Percentiles rank a stretch among this genome's conserved stretches.
Conservation (phyloP, 495 filamentous ascomycete species). For the Chaetomium fimeti region DNA sequence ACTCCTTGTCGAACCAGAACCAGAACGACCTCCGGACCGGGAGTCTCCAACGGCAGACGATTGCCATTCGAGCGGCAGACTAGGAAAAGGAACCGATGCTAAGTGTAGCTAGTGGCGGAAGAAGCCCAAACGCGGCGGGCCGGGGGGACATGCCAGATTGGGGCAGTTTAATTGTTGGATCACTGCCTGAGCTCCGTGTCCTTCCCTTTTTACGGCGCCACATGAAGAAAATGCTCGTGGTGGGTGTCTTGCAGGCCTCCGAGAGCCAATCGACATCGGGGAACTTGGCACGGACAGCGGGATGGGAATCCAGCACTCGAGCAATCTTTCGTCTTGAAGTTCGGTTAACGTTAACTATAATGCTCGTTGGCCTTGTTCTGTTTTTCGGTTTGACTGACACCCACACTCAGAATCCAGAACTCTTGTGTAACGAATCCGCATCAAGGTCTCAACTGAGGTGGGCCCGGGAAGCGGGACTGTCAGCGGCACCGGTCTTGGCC, state of each 20-base stretch:
- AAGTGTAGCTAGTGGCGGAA: background rate
- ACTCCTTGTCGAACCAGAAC: background rate
- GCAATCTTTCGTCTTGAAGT: too few relatives aligned
- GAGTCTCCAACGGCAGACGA: too few relatives aligned
- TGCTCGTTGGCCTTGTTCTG: too few relatives aligned
- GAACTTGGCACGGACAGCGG: too few relatives aligned
- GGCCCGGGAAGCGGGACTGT: background rate
- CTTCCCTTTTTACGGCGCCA: slow-evolving; percentile 19
- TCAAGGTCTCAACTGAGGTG: too few relatives aligned
- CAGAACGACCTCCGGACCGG: too few relatives aligned
- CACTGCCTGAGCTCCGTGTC: slow-evolving; percentile 2
- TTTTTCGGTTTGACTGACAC: too few relatives aligned
- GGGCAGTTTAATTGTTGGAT: background rate
- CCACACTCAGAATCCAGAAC: too few relatives aligned
- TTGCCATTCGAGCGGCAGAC: too few relatives aligned
- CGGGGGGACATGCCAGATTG: slow-evolving; percentile 12
- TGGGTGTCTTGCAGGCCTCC: background rate
- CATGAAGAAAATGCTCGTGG: slow-evolving; percentile 15
- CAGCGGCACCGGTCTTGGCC: background rate
- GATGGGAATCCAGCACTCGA: too few relatives aligned
- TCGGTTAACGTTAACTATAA: too few relatives aligned
- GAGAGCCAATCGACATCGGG: background rate
- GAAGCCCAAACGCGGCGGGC: background rate
- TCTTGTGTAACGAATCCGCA: too few relatives aligned
- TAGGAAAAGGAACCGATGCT: background rate